Base-by-base conservation (phyloP, 1,284 basidiomycete genomes). In the Agaricales sp. region DNA sequence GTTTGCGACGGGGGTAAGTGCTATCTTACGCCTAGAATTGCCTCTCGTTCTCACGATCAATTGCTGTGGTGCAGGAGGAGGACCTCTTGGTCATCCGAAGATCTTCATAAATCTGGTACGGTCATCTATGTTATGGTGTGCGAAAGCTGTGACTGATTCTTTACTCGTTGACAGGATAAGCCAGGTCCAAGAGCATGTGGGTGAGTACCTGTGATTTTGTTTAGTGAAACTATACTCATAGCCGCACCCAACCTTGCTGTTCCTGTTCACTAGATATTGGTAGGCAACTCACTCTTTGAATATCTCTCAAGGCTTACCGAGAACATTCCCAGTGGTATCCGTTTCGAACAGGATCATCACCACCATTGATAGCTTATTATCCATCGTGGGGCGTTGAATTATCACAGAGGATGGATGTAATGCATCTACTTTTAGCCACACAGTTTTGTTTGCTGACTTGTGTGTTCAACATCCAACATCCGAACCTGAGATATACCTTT, bases 61-160 rank as follows among this genome's bases (percentile, higher is more conserved):
- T 13, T 25, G 6, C 26, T 30, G 26, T 30, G 35, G 47, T 51
- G 12, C 56, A 98, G 94, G 94, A 66, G 84, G 82, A 65, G 95
- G 95, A n/a, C 80, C 95, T 46, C 77, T 99, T 25, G 95, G 95
- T 44, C 95, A 99, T 65, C 95, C 95, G 13, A 93, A 92, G 74
- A 84, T 98, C 56, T 98, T 80, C 63, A 95, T 98, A 67, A 98
- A 97, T 73, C 67, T 97, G 63, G 93, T 89, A 57, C 51, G 82
- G 62, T 39, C 51, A 46, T 47, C 13, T 46, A 46, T 49, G 53
- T 26, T 48, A 39, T 57, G 38, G 55, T 48, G 45, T 46, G 43
- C 47, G 48, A 51, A 57, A 24, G 30, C 38, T 26, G 48, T 39
- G 30, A 20, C 23, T 25, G 12, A 43, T 46, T 54, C 21, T 49